Conservation (phyloP, 2,329 filamentous ascomycete species). For the Cercospora janseana region DNA sequence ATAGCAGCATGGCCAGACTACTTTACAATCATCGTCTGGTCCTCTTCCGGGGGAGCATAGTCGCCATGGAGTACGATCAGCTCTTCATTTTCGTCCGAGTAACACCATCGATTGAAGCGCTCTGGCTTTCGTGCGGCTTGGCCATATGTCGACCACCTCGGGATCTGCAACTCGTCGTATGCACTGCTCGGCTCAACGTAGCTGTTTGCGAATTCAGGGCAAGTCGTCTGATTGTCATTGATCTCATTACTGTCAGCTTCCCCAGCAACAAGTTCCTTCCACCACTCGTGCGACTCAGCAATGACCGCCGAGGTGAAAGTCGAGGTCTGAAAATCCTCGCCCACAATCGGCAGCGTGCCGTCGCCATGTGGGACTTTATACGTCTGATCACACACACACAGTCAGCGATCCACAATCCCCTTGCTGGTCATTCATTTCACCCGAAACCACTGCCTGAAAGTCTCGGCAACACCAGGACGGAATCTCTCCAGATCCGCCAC, state of each 20-base stretch:
- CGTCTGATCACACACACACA: background rate
- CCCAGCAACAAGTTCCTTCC: slow-evolving; percentile 6
- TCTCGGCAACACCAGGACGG: slow-evolving; percentile 6
- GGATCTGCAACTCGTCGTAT: slow-evolving; percentile 6
- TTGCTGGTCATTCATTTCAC: no score
- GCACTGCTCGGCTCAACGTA: slow-evolving; percentile 3
- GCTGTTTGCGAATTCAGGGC: background rate
- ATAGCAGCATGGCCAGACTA: no score
- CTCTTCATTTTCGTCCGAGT: slow-evolving; percentile 5
- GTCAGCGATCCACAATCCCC: no score
- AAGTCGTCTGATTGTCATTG: slow-evolving; percentile 8
- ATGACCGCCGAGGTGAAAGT: slow-evolving; percentile 2
- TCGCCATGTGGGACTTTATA: slow-evolving; percentile 8
- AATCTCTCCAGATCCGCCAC: background rate
- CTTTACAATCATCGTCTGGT: background rate
- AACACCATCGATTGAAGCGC: slow-evolving; percentile 3
- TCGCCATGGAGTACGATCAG: slow-evolving; percentile 5
- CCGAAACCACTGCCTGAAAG: slow-evolving; percentile 6
- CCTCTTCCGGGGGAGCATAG: slow-evolving; percentile 1
- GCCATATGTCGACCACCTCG: slow-evolving; percentile 7
- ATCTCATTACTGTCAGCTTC: slow-evolving; percentile 9
- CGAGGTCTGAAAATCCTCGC: slow-evolving; percentile 4
- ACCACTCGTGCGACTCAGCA: slow-evolving; percentile 6
- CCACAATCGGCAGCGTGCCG: background rate
- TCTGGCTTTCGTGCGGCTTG: slow-evolving; percentile 8